A percentile compares a stretch with the other conserved stretches of the same genome.
phyloP scores from a whole-genome alignment of 2,329 filamentous ascomycete genomes.

The Penicillium sp. region DNA sequence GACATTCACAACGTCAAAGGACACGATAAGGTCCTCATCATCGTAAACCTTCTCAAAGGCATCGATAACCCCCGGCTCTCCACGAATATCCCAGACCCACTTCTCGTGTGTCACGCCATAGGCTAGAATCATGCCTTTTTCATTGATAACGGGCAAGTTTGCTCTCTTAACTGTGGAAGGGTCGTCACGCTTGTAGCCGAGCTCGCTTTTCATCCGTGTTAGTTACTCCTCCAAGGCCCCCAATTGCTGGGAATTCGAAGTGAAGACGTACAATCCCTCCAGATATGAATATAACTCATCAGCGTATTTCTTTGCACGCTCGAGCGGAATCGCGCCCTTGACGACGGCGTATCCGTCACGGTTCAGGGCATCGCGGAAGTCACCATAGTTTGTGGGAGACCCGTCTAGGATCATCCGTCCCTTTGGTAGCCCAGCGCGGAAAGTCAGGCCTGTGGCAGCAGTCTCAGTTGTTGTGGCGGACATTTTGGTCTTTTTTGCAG shows the following conservation, averaged over 20 bases:
- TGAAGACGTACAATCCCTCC: constrained; percentile 27
- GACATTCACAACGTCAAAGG: constrained; percentile 55
- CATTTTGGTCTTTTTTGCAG: constrained; percentile 19
- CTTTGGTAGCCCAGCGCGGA: constrained; percentile 8
- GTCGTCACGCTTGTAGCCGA: constrained; percentile 44
- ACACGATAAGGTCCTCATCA: constrained; percentile 54
- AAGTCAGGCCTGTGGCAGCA: background rate
- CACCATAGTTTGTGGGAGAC: constrained; percentile 23
- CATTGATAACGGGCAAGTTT: constrained; percentile 47
- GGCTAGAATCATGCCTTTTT: constrained; percentile 55
- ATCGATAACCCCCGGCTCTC: constrained; percentile 52
- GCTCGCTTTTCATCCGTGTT: constrained; percentile 24
- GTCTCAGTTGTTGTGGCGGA: constrained; percentile 21
- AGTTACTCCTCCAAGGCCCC: background rate
- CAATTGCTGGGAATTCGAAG: background rate
- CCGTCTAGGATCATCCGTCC: constrained; percentile 29
- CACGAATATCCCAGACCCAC: constrained; percentile 54
- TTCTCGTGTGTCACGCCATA: constrained; percentile 56
- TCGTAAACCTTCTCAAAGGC: constrained; percentile 54
- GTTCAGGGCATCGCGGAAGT: constrained; percentile 33
- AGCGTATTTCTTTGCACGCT: constrained; percentile 42
- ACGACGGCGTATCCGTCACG: constrained; percentile 52
- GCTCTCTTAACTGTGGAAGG: constrained; percentile 38
- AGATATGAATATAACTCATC: constrained; percentile 29
- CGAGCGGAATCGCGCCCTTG: constrained; percentile 51